Evolutionary conservation across 2,329 filamentous ascomycete species (phyloP), one percentile per base, ranked within the genome.

Genomic region (Neopestalotiopsis rosae): DNA sequence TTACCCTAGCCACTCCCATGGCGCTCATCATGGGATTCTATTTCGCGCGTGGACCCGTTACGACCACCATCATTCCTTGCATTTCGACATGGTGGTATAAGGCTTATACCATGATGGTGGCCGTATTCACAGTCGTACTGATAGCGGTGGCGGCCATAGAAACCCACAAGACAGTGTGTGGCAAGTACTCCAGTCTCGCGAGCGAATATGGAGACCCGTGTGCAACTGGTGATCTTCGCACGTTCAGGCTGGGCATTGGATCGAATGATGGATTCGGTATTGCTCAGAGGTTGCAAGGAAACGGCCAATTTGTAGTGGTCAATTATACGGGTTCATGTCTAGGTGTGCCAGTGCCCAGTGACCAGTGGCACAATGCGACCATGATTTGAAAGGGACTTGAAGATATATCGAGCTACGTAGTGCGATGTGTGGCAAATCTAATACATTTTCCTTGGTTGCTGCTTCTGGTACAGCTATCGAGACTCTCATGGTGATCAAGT

Each of bases 61-160:
- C 67, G 2, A 74, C 73, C 1, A 75, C 74, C 0, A 56, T 75
- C 28, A 72, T 78, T 5, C 76, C 75, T 5, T 78, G 74, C 66
- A 72, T 75, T n/a, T 40, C 62, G 9, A 57, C 68, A 1, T 20
- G 58, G 3, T 76, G 74, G 75, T 78, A 77, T 56, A 72, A 73
- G 63, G 38, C 69, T 6, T 76, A 78, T 32, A 74, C 72, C 4
- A 30, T 62, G 3, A 56, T 72, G 13, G 56, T 75, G 4, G 24
- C 72, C n/a, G 32, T 59, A 1, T 59, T 70, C 32, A 68, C 63
- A 2, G 7, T 72, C 1, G 2, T 66, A 0, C 14, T 73, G 9
- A 45, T 75, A 3, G 9, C 69, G 2, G 20, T 74, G 3, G 68
- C 75, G 2, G 70, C 68, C 1, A 62, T 75, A 9, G 72, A 75